Percentiles rank a stretch among this genome's conserved stretches.
These are phyloP conservation scores for Plasmodium fragile DNA, from an alignment of 169 alveolate species.

Conservation along the genomic window DNA sequence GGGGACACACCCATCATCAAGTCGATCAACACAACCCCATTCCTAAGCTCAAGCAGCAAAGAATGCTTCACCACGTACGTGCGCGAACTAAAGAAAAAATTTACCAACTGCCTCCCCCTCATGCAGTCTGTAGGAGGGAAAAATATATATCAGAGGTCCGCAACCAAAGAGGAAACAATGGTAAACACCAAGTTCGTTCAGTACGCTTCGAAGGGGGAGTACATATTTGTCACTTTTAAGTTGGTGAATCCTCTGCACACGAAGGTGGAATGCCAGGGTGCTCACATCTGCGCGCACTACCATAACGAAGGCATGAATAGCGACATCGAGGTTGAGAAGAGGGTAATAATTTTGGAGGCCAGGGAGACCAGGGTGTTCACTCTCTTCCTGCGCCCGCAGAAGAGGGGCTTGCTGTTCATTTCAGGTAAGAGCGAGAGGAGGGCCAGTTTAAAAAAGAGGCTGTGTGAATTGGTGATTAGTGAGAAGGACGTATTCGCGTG, in stretches of 20 bases:
- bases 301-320: slow-evolving; percentile 20
- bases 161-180: slow-evolving; percentile 21
- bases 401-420: slow-evolving; percentile 28
- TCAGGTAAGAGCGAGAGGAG: slow-evolving; percentile 20
- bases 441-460: neutral
- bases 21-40: slow-evolving; percentile 25
- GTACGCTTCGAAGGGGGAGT: slow-evolving; percentile 32
- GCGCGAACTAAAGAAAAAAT: slow-evolving; percentile 19
- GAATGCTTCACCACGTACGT: slow-evolving; percentile 8
- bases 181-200: slow-evolving; percentile 32
- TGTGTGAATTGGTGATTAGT: neutral
- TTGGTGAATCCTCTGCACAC: slow-evolving; percentile 48
- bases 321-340: slow-evolving; percentile 47
- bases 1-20: neutral
- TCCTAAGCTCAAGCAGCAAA: neutral
- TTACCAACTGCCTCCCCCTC: slow-evolving; percentile 6
- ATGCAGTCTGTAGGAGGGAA: slow-evolving; percentile 5
- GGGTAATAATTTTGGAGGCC: slow-evolving; percentile 41
- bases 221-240: slow-evolving; percentile 24
- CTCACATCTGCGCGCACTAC: slow-evolving; percentile 55
- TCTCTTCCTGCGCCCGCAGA: slow-evolving; percentile 13
- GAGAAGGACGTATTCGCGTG: neutral
- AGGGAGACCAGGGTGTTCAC: slow-evolving; percentile 34
- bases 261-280: slow-evolving; percentile 53
- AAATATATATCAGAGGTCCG: slow-evolving; percentile 36